Evolutionary conservation across 2,329 filamentous ascomycete genomes (phyloP).

Genomic region (Sclerotinia subarctica): DNA sequence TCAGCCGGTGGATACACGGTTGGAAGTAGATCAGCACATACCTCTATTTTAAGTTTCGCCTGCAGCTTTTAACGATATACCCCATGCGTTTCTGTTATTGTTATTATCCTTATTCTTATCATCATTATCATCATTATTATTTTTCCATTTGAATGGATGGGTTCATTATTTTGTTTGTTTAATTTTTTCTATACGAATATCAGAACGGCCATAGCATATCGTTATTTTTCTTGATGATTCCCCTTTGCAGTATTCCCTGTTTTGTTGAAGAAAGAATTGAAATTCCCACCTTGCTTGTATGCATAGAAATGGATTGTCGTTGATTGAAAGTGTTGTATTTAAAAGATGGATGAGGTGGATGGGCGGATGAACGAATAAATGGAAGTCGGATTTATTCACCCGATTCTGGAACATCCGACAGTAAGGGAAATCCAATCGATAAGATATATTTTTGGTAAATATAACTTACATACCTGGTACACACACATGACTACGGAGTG

Average conservation of each 20-base stretch:
- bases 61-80: slow-evolving; percentile 19
- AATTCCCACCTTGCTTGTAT: neutral
- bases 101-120: too few species aligned
- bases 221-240: neutral
- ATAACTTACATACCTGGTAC: neutral
- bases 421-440: neutral
- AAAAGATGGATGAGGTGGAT: neutral
- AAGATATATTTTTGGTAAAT: neutral
- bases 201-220: neutral
- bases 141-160: neutral
- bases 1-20: slow-evolving; percentile 8
- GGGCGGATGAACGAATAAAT: neutral
- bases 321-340: neutral
- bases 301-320: slow-evolving; percentile 6
- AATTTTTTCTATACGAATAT: neutral
- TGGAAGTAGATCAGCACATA: slow-evolving; percentile 9
- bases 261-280: slow-evolving; percentile 8
- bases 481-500: too few species aligned
- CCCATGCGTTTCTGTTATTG: slow-evolving; percentile 6
- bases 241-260: neutral
- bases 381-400: neutral
- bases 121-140: neutral
- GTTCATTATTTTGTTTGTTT: slow-evolving; percentile 3
- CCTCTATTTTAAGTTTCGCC: slow-evolving; percentile 10
- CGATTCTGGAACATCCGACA: neutral